Evolutionary conservation across 2,329 filamentous ascomycete species (phyloP), one percentile per base, ranked within the genome.

Genomic region (Sporothrix schenckii): DNA sequence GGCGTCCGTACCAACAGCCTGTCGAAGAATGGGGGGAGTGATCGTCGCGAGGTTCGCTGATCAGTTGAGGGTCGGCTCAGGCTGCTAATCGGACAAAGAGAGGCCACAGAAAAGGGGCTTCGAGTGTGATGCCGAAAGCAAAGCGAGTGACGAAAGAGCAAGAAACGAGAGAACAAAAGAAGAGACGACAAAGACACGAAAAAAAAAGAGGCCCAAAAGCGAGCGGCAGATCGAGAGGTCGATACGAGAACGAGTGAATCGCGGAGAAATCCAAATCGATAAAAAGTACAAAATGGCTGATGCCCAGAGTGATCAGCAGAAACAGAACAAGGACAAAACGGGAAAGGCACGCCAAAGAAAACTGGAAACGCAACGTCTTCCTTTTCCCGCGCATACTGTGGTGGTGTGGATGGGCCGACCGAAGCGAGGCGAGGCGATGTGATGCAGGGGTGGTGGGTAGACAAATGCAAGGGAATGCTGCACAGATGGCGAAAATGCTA

Each of bases 381-480:
- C 1, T 61, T 50, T 39, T 60, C 44, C 61, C 61, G 44, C 67
- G 54, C 27, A 69, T 52, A 54, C 53, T 39, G 66, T 60, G 65
- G 60, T 52, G 44, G 66, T 39, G 66, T 60, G 65, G 60, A 52
- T 49, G 63, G 53, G 41, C 16, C 34, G 53, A 67, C 49, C 16
- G 61, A 47, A 44, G 52, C 41, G 34, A 61, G 56, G 56, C 56
- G 21, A 68, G 61, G 27, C 44, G 69, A 71, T 68, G 69, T 44
- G 69, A 68, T 65, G 69, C 69, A 71, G 69, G 69, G 69, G 69
- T 67, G 24, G 54, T 19, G 30, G 54, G 54, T 54, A 52, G 44
- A 24, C 9, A 47, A 56, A 50, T 49, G 63, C 49, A 60, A 56
- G 54, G 53, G 44, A 56, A 30, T 53, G 58, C 27, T 34, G 61